A percentile compares a stretch with the other conserved stretches of the same genome.
phyloP scores from a whole-genome alignment of 1,284 basidiomycete genomes.

The Mycosarcoma maydis region DNA sequence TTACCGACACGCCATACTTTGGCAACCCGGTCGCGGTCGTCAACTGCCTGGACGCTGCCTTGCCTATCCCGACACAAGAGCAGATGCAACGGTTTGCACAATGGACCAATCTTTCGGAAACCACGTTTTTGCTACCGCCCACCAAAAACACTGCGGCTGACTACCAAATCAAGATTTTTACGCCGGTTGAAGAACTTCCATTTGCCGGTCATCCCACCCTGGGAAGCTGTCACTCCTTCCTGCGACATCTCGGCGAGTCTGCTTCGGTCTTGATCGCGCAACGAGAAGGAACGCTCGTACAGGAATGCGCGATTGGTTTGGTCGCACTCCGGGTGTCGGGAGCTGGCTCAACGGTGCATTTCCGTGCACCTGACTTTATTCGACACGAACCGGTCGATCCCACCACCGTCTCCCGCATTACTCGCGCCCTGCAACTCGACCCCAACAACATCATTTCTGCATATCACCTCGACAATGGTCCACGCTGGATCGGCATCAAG shows the following conservation, averaged over 20 bases:
- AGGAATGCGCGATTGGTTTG: constrained; percentile 55
- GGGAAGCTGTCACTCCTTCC: constrained; percentile 50
- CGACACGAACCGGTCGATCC: constrained; percentile 36
- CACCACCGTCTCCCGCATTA: constrained; percentile 17
- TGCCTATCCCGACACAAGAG: constrained; percentile 20
- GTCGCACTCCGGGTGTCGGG: constrained; percentile 26
- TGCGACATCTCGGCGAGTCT: constrained; percentile 24
- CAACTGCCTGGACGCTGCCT: constrained; percentile 26
- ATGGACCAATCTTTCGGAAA: constrained; percentile 63
- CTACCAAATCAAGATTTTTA: constrained; percentile 58
- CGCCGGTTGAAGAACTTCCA: constrained; percentile 49
- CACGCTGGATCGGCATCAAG: constrained; percentile 52
- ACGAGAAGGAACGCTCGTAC: constrained; percentile 30
- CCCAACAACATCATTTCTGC: constrained; percentile 29
- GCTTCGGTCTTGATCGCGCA: neutral
- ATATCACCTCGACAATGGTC: constrained; percentile 57
- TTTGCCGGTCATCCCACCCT: constrained; percentile 63
- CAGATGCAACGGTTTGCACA: constrained; percentile 52
- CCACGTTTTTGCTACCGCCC: constrained; percentile 54
- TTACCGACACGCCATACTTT: constrained; percentile 41
- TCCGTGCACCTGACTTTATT: constrained; percentile 45
- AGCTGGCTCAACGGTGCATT: constrained; percentile 19
- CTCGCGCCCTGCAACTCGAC: constrained; percentile 25
- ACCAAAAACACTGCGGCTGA: constrained; percentile 30
- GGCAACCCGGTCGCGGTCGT: constrained; percentile 63